Evolutionary conservation across 73 alveolate genomes (phyloP).

Genomic region (Tetrahymena elliotti): DNA sequence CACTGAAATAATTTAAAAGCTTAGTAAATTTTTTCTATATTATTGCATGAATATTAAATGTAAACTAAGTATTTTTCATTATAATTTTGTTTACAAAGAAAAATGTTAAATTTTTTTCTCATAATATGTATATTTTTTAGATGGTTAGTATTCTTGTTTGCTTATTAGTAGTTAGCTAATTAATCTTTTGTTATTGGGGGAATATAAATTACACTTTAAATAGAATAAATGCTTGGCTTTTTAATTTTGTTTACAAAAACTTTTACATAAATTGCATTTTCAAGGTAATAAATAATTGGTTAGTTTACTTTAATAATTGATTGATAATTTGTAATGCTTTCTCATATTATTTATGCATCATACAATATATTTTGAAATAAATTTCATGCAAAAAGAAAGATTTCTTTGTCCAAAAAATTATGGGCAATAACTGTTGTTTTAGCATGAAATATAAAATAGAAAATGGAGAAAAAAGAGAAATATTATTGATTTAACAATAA

Average conservation of each 20-base stretch:
- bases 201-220: not conserved
- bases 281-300: not conserved
- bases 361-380: not conserved
- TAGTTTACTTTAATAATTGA: too few relatives aligned
- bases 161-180: too few relatives aligned
- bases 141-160: too few relatives aligned
- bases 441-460: not conserved
- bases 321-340: not conserved
- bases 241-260: not conserved
- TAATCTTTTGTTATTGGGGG: too few relatives aligned
- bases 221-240: not conserved
- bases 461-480: not conserved
- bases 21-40: too few relatives aligned
- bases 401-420: not conserved
- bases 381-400: not conserved
- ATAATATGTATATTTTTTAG: too few relatives aligned
- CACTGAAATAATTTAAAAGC: too few relatives aligned
- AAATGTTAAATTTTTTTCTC: too few relatives aligned
- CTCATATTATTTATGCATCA: not conserved
- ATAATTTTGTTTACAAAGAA: too few relatives aligned
- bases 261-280: not conserved
- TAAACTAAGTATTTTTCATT: not conserved
- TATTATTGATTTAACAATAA: not conserved
- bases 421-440: not conserved
- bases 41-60: not conserved